A percentile compares a stretch with the other conserved stretches of the same genome.
Conservation (phyloP, 768 basidiomycete species). For the Pleurotus tuoliensis region DNA sequence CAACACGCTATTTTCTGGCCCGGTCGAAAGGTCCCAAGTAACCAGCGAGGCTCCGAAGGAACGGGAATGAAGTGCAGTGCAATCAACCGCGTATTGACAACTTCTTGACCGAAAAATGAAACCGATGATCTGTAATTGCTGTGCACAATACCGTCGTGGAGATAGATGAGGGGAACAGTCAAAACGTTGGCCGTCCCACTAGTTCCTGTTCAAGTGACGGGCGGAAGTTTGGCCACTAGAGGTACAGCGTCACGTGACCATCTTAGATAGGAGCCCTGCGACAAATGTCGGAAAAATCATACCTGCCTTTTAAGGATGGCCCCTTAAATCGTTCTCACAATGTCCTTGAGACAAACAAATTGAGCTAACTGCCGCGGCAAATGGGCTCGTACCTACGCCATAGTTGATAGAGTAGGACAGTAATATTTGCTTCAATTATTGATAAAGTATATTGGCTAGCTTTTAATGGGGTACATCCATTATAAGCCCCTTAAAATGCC, state of each 20-base stretch:
- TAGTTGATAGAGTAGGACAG: too few relatives aligned
- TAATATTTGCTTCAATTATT: too few relatives aligned
- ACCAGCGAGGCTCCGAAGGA: not conserved
- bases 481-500: too few relatives aligned
- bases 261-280: too few relatives aligned
- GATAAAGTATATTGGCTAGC: too few relatives aligned
- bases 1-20: not conserved
- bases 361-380: too few relatives aligned
- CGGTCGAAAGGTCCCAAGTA: not conserved
- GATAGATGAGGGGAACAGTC: not conserved
- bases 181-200: not conserved
- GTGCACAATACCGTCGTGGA: not conserved
- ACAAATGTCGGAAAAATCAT: too few relatives aligned
- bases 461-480: too few relatives aligned
- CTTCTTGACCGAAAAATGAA: not conserved
- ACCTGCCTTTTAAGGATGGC: too few relatives aligned
- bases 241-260: not conserved
- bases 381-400: too few relatives aligned
- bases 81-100: not conserved
- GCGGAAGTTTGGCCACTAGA: not conserved
- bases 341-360: too few relatives aligned
- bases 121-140: not conserved
- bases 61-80: not conserved
- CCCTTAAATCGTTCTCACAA: too few relatives aligned
- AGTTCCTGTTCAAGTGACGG: not conserved